Evolutionary conservation across 1,139 yeast genomes (phyloP), one percentile per base, ranked within the genome.

Genomic region (Geotrichum phurueaensis): DNA sequence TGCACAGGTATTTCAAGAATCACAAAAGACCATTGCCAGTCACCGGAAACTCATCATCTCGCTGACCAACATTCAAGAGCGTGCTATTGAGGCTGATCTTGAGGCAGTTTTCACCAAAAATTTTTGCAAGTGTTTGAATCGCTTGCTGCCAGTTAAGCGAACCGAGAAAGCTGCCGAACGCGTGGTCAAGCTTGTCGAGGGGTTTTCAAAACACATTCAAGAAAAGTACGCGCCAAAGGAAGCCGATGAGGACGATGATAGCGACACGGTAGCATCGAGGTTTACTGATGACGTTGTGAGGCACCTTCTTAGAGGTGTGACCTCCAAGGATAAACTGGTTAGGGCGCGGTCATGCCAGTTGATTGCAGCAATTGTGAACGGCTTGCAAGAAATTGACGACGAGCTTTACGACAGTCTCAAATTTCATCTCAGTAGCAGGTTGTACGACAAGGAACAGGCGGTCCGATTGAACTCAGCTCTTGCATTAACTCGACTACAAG

Each of bases 381-480:
- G 84, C 60, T 79, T 90, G 58, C 87, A 89, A 1, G 95, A 89
- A 67, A 81, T 92, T 43, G 95, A 87, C 67, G 87, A 85, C 61
- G 88, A 85, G 33, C 74, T 89, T 25, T 88, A 86, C 67, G 84
- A 85, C 59, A 79, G 83, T 2, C 74, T 94, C 56, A 79, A 83
- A 65, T 81, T 82, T 69, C 83, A 86, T 5, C 76, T 92, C 56
- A 78, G 81, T 56, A 81, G 82, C 60, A 79, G 98, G 61, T 72
- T 90, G 1, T 80, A 81, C 66, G 99, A 95, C 71, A 87, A 84
- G 70, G 99, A 94, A 66, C 79, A 90, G 9, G 76, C 78, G 18
- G 90, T 95, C 2, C 78, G 99, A 65, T 80, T 86, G 22, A 95
- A 89, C 70, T 96, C 97, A 0, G 85, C 90, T 0, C 81, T 88